Percentiles rank a stretch among this genome's conserved stretches.
Conservation (phyloP, 768 basidiomycete species). For the Pleurotus djamor region DNA sequence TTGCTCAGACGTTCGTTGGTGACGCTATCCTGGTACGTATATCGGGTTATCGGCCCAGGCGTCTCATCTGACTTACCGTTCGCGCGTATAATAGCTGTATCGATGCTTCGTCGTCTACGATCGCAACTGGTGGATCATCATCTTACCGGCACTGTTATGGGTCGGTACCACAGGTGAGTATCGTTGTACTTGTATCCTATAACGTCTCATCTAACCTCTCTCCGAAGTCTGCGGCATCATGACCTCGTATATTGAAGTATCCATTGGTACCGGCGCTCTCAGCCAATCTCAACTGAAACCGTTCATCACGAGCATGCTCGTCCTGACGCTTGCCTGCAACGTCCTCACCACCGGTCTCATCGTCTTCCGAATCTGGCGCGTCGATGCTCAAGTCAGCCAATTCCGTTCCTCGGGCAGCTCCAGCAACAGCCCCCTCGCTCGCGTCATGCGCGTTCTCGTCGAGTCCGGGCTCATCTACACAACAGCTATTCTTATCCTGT, state of each 20-base stretch:
- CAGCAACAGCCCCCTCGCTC: constrained; percentile 20
- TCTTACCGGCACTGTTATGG: constrained; percentile 29
- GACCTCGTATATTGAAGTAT: constrained; percentile 29
- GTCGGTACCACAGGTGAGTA: constrained; percentile 29
- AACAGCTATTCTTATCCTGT: constrained; percentile 28
- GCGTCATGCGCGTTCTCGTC: constrained; percentile 28
- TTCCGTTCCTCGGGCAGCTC: constrained; percentile 13
- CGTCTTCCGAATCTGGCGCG: constrained; percentile 31
- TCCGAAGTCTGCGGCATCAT: constrained; percentile 28
- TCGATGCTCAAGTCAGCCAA: constrained; percentile 23
- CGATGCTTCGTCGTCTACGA: constrained; percentile 36
- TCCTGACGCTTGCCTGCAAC: constrained; percentile 32
- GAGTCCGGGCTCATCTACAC: constrained; percentile 40
- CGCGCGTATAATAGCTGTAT: constrained; percentile 23
- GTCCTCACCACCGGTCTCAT: constrained; percentile 34
- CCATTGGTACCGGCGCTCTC: constrained; percentile 21
- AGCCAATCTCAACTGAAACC: constrained; percentile 26
- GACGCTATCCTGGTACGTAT: constrained; percentile 37
- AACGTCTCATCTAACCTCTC: background rate
- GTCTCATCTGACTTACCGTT: background rate
- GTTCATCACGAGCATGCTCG: constrained; percentile 33
- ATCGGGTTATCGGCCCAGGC: background rate
- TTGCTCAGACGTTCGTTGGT: constrained; percentile 39
- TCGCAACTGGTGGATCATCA: constrained; percentile 25
- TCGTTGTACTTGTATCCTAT: background rate